Evolutionary conservation across 257 asterid genomes (phyloP).

Genomic region (Fraxinus americana): DNA sequence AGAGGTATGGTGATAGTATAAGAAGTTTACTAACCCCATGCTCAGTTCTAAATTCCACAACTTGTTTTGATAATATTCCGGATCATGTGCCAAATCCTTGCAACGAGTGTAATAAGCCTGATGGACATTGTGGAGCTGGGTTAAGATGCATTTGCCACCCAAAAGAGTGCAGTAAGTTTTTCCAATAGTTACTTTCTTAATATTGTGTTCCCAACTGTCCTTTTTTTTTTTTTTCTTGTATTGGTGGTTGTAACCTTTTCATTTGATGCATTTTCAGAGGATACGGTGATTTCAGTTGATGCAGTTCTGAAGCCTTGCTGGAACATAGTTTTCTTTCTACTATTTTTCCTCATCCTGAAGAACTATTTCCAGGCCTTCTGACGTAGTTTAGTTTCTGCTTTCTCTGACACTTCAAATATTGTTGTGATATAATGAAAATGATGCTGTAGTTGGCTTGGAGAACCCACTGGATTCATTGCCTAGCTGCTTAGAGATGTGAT

Average conservation of each 20-base stretch:
- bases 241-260: background rate
- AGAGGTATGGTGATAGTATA: slow-evolving; percentile 37
- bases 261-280: slow-evolving; percentile 38
- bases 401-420: background rate
- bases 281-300: slow-evolving; percentile 52
- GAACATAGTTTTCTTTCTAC: slow-evolving; percentile 28
- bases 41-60: slow-evolving; percentile 27
- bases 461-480: background rate
- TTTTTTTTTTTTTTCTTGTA: background rate
- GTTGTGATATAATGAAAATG: background rate
- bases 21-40: slow-evolving; percentile 33
- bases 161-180: slow-evolving; percentile 52
- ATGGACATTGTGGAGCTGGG: slow-evolving; percentile 66
- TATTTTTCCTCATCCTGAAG: slow-evolving; percentile 28
- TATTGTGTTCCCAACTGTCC: background rate
- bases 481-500: background rate
- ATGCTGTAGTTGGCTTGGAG: background rate
- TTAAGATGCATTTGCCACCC: slow-evolving; percentile 70
- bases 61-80: slow-evolving; percentile 57
- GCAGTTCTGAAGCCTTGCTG: slow-evolving; percentile 30
- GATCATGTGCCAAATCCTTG: slow-evolving; percentile 68
- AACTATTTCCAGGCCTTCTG: slow-evolving; percentile 9
- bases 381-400: slow-evolving; percentile 6
- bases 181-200: background rate
- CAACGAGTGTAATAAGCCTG: slow-evolving; percentile 51